These are phyloP conservation scores for Alisma plantagoaquatica DNA, from an alignment of 106 monocot species.

Conservation along the genomic window DNA sequence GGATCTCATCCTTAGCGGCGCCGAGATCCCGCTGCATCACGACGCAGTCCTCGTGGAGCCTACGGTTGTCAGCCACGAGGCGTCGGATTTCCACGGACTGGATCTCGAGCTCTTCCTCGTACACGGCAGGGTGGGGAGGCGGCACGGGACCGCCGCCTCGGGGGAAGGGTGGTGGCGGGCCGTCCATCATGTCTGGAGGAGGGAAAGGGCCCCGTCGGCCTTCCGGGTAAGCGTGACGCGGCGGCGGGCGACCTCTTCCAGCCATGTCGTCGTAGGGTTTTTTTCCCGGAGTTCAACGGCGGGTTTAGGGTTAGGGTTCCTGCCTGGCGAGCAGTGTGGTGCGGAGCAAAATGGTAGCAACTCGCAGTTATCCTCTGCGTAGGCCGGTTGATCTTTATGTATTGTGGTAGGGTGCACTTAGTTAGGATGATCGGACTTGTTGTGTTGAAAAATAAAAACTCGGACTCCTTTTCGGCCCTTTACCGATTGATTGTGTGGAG, in stretches of 20 bases:
- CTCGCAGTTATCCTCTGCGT: too few relatives aligned
- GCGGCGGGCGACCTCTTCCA: slow-evolving; percentile 11
- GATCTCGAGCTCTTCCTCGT: slow-evolving; percentile 20
- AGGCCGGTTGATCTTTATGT: too few relatives aligned
- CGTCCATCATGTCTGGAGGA: not conserved
- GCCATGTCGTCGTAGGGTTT: not conserved
- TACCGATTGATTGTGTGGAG: too few relatives aligned
- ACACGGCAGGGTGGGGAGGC: slow-evolving; percentile 10
- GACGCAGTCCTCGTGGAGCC: slow-evolving; percentile 7
- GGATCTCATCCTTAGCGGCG: slow-evolving; percentile 15
- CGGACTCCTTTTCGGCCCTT: too few relatives aligned
- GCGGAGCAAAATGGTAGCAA: too few relatives aligned
- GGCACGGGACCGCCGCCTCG: slow-evolving; percentile 4
- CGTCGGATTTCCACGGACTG: slow-evolving; percentile 6
- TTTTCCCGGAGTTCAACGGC: not conserved
- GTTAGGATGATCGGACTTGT: too few relatives aligned
- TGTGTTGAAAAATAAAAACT: too few relatives aligned
- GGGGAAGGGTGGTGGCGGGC: slow-evolving; percentile 6
- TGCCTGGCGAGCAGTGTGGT: too few relatives aligned
- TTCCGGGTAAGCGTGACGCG: slow-evolving; percentile 13
- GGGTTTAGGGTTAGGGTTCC: not conserved
- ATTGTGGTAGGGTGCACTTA: too few relatives aligned
- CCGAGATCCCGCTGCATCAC: slow-evolving; percentile 10
- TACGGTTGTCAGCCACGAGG: slow-evolving; percentile 7
- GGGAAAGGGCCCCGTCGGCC: slow-evolving; percentile 3